Conservation (phyloP, 176 grass and related monocot genomes). For the Melocanna baccifera region DNA sequence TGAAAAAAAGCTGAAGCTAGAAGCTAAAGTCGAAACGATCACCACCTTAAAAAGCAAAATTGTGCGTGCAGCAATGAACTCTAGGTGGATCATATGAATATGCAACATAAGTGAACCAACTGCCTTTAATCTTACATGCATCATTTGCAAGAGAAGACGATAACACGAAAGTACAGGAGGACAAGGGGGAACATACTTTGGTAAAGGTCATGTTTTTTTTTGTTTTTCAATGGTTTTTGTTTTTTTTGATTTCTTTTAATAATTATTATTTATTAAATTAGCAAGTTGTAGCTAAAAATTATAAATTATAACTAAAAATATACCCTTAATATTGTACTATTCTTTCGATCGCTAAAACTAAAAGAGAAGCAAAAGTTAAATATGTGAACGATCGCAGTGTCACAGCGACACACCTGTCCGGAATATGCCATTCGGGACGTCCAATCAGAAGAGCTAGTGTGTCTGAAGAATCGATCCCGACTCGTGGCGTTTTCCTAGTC, state of each 20-base stretch:
- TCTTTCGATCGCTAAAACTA: too few species aligned
- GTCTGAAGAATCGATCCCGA: background rate
- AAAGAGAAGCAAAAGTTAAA: too few species aligned
- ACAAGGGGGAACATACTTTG: constrained; percentile 8
- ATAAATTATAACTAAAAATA: too few species aligned
- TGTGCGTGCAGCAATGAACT: background rate
- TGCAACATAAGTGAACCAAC: background rate
- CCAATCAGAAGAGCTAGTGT: background rate
- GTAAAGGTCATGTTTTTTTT: too few species aligned
- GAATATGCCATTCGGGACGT: background rate
- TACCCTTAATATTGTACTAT: too few species aligned
- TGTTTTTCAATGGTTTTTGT: too few species aligned
- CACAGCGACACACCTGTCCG: background rate
- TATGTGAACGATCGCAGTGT: too few species aligned
- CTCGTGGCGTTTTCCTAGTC: background rate
- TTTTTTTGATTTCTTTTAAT: too few species aligned
- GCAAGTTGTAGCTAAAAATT: too few species aligned
- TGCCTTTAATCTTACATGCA: background rate
- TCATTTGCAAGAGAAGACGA: background rate
- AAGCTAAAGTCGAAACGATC: too few species aligned
- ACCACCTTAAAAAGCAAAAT: background rate
- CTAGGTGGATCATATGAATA: background rate
- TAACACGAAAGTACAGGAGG: background rate
- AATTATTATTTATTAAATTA: too few species aligned
- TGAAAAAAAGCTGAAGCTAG: too few species aligned